Evolutionary conservation across 2,329 filamentous ascomycete genomes (phyloP).

Genomic region (Chaetomiaceae sp.): DNA sequence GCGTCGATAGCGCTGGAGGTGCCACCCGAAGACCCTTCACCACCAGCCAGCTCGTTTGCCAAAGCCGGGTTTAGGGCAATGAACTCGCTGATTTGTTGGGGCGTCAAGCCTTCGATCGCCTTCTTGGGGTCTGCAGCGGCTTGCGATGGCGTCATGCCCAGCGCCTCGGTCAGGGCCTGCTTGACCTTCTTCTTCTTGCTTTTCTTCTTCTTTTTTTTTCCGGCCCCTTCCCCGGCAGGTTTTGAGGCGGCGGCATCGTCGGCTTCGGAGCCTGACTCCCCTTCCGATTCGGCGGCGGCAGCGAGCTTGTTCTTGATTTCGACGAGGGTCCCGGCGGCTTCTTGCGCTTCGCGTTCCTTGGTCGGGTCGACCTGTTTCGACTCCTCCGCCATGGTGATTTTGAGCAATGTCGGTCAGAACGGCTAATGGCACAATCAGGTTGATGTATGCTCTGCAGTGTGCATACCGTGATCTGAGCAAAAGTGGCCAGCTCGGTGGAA

Average conservation of each 20-base stretch:
- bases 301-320: slow-evolving; percentile 30
- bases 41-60: slow-evolving; percentile 47
- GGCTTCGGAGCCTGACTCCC: slow-evolving; percentile 39
- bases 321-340: slow-evolving; percentile 32
- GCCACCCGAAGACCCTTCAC: slow-evolving; percentile 22
- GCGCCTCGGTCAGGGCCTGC: slow-evolving; percentile 35
- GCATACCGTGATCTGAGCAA: too few species aligned
- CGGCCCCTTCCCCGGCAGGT: slow-evolving; percentile 25
- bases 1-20: slow-evolving; percentile 43
- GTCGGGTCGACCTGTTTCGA: slow-evolving; percentile 55
- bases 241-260: slow-evolving; percentile 34
- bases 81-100: slow-evolving; percentile 57
- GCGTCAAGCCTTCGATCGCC: slow-evolving; percentile 47
- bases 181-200: slow-evolving; percentile 58
- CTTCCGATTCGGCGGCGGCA: slow-evolving; percentile 41
- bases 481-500: too few species aligned
- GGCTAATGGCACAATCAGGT: too few species aligned
- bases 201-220: slow-evolving; percentile 59
- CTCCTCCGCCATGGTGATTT: slow-evolving; percentile 43
- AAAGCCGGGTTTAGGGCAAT: slow-evolving; percentile 68
- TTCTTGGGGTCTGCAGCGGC: slow-evolving; percentile 40
- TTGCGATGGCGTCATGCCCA: slow-evolving; percentile 21
- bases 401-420: too few species aligned
- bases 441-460: background rate
- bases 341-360: slow-evolving; percentile 37